Evolutionary conservation across 352 stramenopile genomes (phyloP), one percentile per base, ranked within the genome.

Genomic region (Phytophthora cactorum): DNA sequence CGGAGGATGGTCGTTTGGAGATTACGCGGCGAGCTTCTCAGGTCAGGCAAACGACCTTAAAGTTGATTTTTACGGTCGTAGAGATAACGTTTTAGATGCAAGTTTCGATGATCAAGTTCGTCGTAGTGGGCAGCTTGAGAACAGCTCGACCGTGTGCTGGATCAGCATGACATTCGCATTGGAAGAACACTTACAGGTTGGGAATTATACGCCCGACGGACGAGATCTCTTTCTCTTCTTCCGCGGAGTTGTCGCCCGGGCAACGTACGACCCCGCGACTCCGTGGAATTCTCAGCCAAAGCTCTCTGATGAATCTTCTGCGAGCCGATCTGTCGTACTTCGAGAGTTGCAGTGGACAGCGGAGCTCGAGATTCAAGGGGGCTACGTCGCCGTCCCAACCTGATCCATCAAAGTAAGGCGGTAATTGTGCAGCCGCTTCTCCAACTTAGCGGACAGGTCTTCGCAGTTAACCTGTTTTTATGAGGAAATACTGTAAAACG

Each of bases 221-320:
- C 31, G 27, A 57, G 61, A 63, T 39, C 5, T 51, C 5, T 63
- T 57, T 32, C 52, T 63, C 12, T 51, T 68, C 29, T 41, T 68
- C 25, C 17, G 51, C 14, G 61, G 52, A 25, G 43, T 58, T n/a
- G 34, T 68, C 4, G 14, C 51, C 34, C 47, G 27, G 52, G 11
- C 49, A 29, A 43, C 31, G n/a, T 43, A 44, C 31, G 28, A 29
- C n/a, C 43, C 34, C 11, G 15, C 53, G 4, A 28, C 4, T 44
- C 25, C 11, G 31, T 36, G 5, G 14, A 10, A 29, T 44, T 11
- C 17, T 44, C 49, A 41, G 29, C n/a, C 7, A 29, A 44, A 62
- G n/a, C 61, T 62, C 14, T n/a, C 9, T 1, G 36, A 47, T 45
- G 53, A 56, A 45, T 17, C 27, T 27, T 57, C 36, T 38, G 47